Evolutionary conservation across 1,284 basidiomycete genomes (phyloP).

Genomic region (Neolentinus lepideus): DNA sequence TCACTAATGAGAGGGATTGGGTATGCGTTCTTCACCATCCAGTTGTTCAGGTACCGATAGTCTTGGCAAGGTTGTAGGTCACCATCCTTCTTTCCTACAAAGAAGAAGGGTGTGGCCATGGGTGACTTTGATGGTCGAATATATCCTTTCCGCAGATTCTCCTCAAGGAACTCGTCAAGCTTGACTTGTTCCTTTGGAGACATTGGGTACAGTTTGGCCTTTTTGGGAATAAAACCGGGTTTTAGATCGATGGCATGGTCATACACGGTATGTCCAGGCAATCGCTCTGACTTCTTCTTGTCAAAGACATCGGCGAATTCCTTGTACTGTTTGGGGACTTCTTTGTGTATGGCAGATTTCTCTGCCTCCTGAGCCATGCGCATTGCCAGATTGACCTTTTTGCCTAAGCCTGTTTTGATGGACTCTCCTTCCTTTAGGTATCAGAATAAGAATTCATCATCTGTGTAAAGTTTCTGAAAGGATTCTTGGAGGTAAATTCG

Average conservation of each 20-base stretch:
- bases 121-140: slow-evolving; percentile 8
- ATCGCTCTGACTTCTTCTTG: slow-evolving; percentile 6
- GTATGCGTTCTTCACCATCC: no score
- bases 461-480: no score
- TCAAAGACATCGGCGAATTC: slow-evolving; percentile 11
- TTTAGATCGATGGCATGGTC: no score
- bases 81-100: no score
- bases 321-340: slow-evolving; percentile 9
- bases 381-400: neutral
- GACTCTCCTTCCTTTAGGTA: no score
- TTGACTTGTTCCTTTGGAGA: slow-evolving; percentile 15
- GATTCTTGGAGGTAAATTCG: no score
- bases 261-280: slow-evolving; percentile 11
- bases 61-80: no score
- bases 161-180: no score
- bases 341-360: no score
- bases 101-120: slow-evolving; percentile 23
- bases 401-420: neutral
- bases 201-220: slow-evolving; percentile 18
- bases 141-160: slow-evolving; percentile 15
- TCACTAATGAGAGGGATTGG: no score
- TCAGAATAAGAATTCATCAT: no score
- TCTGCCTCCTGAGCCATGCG: neutral
- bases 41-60: no score
- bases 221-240: slow-evolving; percentile 7